These are phyloP conservation scores for Lipomyces starkeyi DNA, from an alignment of 805 yeast genomes.

Conservation along the genomic window DNA sequence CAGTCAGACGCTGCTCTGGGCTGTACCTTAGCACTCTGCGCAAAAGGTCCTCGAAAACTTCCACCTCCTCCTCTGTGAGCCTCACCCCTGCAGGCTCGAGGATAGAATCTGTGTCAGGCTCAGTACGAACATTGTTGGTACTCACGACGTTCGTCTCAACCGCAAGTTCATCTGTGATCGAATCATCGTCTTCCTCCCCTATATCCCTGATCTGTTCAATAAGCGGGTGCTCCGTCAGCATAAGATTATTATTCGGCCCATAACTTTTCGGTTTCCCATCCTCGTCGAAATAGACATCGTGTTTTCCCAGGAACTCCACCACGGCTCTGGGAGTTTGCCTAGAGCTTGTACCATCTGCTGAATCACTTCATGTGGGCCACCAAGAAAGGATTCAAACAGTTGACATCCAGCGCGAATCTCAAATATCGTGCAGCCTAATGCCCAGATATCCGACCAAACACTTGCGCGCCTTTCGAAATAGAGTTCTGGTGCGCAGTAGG, in stretches of 20 bases:
- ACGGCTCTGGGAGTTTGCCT: constrained; percentile 7
- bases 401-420: background rate
- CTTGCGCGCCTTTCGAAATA: background rate
- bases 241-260: background rate
- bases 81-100: background rate
- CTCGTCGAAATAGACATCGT: background rate
- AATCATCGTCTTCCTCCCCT: background rate
- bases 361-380: background rate
- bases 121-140: background rate
- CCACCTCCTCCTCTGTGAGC: background rate
- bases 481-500: constrained; percentile 2
- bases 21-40: background rate
- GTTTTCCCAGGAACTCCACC: constrained; percentile 6
- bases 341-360: background rate
- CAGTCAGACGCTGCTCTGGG: background rate
- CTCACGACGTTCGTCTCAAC: background rate
- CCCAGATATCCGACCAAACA: constrained; percentile 7
- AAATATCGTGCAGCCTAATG: constrained; percentile 4
- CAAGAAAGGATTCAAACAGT: constrained; percentile 3
- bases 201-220: background rate
- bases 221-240: background rate
- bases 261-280: background rate
- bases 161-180: background rate
- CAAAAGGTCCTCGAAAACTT: constrained; percentile 4
- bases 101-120: background rate